These are phyloP conservation scores for Diaporthe helianthi DNA, from an alignment of 2,329 filamentous ascomycete genomes.

Conservation along the genomic window DNA sequence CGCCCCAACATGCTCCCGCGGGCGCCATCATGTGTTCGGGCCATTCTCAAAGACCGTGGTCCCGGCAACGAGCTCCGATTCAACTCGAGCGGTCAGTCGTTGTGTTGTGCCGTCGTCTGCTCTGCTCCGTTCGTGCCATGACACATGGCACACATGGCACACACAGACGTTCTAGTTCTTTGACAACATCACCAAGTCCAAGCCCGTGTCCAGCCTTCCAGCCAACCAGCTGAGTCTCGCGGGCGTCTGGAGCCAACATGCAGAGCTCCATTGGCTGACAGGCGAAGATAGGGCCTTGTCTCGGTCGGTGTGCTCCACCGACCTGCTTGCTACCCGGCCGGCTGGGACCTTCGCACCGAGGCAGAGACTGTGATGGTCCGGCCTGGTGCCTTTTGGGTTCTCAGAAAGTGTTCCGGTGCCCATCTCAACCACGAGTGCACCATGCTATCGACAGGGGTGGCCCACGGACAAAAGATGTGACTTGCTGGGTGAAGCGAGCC, in stretches of 20 bases:
- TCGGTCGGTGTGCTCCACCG: slow-evolving; percentile 27
- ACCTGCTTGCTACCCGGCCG: slow-evolving; percentile 30
- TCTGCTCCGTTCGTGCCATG: slow-evolving; percentile 18
- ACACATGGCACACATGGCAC: slow-evolving; percentile 13
- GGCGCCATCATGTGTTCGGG: neutral
- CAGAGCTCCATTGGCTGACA: slow-evolving; percentile 26
- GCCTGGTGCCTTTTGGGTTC: slow-evolving; percentile 10
- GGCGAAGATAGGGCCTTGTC: slow-evolving; percentile 26
- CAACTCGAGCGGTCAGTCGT: slow-evolving; percentile 3
- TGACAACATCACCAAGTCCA: neutral
- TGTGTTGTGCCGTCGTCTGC: neutral
- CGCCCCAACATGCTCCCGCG: slow-evolving; percentile 6
- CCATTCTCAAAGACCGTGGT: neutral
- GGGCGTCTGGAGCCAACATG: slow-evolving; percentile 1
- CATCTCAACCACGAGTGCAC: slow-evolving; percentile 24
- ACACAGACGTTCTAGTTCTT: slow-evolving; percentile 1
- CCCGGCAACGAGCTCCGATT: neutral
- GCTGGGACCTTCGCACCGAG: slow-evolving; percentile 30
- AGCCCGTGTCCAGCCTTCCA: neutral
- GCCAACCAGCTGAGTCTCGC: slow-evolving; percentile 9
- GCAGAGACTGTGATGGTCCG: slow-evolving; percentile 29
- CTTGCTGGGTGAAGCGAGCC: slow-evolving; percentile 51
- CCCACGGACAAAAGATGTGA: slow-evolving; percentile 43
- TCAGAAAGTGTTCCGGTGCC: slow-evolving; percentile 8
- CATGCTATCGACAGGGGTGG: slow-evolving; percentile 32